Evolutionary conservation across 805 yeast genomes (phyloP).

Genomic region (Peterozyma xylosa): DNA sequence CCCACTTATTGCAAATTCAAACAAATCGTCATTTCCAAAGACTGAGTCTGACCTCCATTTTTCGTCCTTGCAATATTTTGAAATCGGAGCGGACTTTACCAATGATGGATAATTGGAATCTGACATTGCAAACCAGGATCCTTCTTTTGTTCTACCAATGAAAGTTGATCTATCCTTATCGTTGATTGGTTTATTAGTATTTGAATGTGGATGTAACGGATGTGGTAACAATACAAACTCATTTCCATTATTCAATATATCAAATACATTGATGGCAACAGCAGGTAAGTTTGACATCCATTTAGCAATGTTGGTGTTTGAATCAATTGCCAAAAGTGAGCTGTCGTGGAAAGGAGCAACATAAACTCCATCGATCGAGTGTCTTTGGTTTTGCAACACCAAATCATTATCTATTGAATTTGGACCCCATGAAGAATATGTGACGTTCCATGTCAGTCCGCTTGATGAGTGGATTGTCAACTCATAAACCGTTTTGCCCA

Average conservation of each 20-base stretch:
- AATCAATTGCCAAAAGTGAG: conserved; percentile 69
- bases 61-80: conserved; percentile 47
- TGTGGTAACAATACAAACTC: conserved; percentile 58
- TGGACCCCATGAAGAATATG: conserved; percentile 87
- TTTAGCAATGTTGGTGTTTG: conserved; percentile 58
- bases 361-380: conserved; percentile 64
- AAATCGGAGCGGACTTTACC: conserved; percentile 70
- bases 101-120: conserved; percentile 71
- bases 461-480: conserved; percentile 70
- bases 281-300: conserved; percentile 77
- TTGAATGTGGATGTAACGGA: conserved; percentile 41
- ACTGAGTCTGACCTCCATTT: conserved; percentile 33
- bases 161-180: conserved; percentile 38
- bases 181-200: conserved; percentile 15
- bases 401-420: conserved; percentile 65
- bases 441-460: conserved; percentile 68
- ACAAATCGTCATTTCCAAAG: conserved; percentile 27
- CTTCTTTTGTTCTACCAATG: conserved; percentile 53
- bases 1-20: conserved; percentile 38
- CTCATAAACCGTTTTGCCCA: conserved; percentile 71
- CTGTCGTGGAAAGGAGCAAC: conserved; percentile 81
- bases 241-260: conserved; percentile 38
- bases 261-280: conserved; percentile 73
- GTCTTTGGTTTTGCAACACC: conserved; percentile 36
- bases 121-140: conserved; percentile 85